Conservation (phyloP, 2,329 filamentous ascomycete genomes). For the Fusarium ambrosium region DNA sequence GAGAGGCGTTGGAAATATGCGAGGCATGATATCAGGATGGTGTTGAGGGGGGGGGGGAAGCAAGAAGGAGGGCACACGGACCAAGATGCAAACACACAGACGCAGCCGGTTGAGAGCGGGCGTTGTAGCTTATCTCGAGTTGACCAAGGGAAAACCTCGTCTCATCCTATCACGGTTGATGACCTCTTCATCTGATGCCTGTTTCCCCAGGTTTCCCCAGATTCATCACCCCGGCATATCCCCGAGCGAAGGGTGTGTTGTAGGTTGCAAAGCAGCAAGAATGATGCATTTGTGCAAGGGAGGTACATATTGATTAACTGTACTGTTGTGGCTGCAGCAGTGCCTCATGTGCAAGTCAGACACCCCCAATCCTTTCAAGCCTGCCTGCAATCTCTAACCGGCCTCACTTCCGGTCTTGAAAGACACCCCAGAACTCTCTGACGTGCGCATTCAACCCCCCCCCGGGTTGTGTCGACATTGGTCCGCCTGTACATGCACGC, state of each 20-base stretch:
- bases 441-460: not conserved
- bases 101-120: slow-evolving; percentile 4
- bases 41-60: slow-evolving; percentile 1
- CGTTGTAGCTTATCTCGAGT: slow-evolving; percentile 3
- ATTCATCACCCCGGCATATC: not conserved
- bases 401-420: slow-evolving; percentile 7
- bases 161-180: slow-evolving; percentile 1
- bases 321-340: slow-evolving; percentile 1
- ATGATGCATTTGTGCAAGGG: slow-evolving; percentile 10
- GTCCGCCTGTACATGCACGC: not conserved
- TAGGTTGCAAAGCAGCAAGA: slow-evolving; percentile 3
- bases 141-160: not conserved
- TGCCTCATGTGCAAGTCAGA: not conserved
- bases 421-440: not conserved
- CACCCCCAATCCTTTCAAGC: not conserved
- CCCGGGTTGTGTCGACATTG: not conserved
- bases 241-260: not conserved
- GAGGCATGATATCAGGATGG: not conserved
- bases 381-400: not conserved
- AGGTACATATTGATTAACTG: not conserved
- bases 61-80: slow-evolving; percentile 2
- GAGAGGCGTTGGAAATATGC: not conserved
- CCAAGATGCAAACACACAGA: not conserved
- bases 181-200: not conserved
- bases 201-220: not conserved